Conservation (phyloP, 768 basidiomycete species). For the Sistotremastrum niveocremeum region DNA sequence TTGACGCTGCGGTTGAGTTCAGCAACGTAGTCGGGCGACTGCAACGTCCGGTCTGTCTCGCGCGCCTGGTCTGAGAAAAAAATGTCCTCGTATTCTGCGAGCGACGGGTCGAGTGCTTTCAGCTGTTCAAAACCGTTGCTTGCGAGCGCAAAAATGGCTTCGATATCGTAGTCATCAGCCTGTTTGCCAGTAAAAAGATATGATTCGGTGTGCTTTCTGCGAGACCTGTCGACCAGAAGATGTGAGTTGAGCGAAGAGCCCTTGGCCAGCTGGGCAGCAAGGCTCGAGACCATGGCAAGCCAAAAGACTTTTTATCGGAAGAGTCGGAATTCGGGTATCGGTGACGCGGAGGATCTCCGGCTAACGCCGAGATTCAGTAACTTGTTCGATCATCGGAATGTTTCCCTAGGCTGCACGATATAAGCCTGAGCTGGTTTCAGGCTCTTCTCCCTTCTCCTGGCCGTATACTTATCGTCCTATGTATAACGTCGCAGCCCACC, state of each 20-base stretch:
- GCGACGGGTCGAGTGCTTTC: conserved; percentile 38
- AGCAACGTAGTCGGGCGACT: conserved; percentile 45
- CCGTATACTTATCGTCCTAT: too few relatives aligned
- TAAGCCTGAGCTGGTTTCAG: too few relatives aligned
- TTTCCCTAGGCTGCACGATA: too few relatives aligned
- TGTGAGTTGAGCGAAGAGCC: conserved; percentile 67
- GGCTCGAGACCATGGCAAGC: conserved; percentile 43
- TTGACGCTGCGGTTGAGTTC: conserved; percentile 50
- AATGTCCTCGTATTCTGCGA: conserved; percentile 48
- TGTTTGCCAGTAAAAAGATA: conserved; percentile 81
- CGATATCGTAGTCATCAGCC: conserved; percentile 76
- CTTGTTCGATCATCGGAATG: too few relatives aligned
- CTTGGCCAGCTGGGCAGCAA: conserved; percentile 71
- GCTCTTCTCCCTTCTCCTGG: too few relatives aligned
- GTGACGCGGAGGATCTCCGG: too few relatives aligned
- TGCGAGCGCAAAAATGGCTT: conserved; percentile 71
- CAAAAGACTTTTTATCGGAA: background rate
- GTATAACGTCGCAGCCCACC: too few relatives aligned
- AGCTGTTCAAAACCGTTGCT: conserved; percentile 69
- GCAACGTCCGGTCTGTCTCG: conserved; percentile 63
- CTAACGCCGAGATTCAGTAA: too few relatives aligned
- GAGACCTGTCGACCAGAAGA: conserved; percentile 51
- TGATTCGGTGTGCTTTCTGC: conserved; percentile 52
- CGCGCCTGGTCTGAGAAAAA: conserved; percentile 76
- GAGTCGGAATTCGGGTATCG: too few relatives aligned